A percentile compares a stretch with the other conserved stretches of the same genome.
Evolutionary conservation across 1,284 basidiomycete genomes (phyloP).

Genomic region (Sporisorium graminicola): DNA sequence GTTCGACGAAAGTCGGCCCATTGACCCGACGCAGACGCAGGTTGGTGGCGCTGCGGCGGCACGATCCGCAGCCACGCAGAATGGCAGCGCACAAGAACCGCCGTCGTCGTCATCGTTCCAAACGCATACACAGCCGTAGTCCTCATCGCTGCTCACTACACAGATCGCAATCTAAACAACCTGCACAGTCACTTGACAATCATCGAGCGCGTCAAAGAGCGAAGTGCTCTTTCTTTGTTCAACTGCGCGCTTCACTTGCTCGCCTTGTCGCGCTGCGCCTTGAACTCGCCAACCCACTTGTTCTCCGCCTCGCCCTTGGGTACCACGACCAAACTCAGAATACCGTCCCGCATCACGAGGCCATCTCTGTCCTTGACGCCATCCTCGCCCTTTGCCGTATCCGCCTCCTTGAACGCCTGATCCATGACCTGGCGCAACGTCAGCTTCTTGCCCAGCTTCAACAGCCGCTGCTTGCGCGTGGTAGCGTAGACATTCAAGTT

Average conservation of each 20-base stretch:
- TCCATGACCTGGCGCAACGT: constrained; percentile 81
- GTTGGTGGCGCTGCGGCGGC: no score
- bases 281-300: constrained; percentile 88
- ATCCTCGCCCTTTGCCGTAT: constrained; percentile 14
- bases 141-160: background rate
- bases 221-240: background rate
- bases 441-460: constrained; percentile 92
- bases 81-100: background rate
- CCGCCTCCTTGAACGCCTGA: constrained; percentile 72
- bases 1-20: background rate
- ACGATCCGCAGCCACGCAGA: background rate
- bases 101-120: constrained; percentile 2
- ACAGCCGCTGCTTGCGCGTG: constrained; percentile 79
- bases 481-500: constrained; percentile 85
- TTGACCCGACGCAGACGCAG: background rate
- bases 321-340: constrained; percentile 85
- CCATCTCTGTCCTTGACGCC: constrained; percentile 80
- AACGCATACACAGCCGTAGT: constrained; percentile 36
- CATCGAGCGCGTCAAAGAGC: background rate
- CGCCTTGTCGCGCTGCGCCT: constrained; percentile 69
- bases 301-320: constrained; percentile 84
- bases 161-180: no score
- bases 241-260: no score
- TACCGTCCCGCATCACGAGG: constrained; percentile 85
- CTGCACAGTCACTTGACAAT: background rate